A percentile compares a stretch with the other conserved stretches of the same genome.
These are phyloP conservation scores for Pythium biforme DNA, from an alignment of 352 stramenopile genomes.

Conservation along the genomic window DNA sequence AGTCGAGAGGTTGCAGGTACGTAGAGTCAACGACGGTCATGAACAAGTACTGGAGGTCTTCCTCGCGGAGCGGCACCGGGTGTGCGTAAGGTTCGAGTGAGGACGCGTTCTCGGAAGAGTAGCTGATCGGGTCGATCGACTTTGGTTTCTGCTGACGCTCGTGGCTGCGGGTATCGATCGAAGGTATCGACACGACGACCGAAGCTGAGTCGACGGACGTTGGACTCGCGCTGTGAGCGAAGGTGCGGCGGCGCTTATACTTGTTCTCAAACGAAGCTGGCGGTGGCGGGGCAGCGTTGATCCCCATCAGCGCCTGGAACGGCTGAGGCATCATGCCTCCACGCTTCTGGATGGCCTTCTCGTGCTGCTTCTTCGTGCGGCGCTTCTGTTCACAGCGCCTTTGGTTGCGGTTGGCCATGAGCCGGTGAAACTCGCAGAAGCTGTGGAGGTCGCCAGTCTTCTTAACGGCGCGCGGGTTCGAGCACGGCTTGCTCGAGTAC, in stretches of 20 bases:
- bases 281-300: background rate
- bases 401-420: constrained; percentile 29
- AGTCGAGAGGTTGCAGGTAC: background rate
- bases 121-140: background rate
- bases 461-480: constrained; percentile 18
- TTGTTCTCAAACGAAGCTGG: background rate
- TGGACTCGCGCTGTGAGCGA: background rate
- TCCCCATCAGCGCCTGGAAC: background rate
- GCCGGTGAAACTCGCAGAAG: constrained; percentile 28
- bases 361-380: constrained; percentile 14
- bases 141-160: background rate
- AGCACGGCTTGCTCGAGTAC: constrained; percentile 28
- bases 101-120: background rate
- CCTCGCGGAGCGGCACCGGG: constrained; percentile 17
- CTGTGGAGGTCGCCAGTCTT: constrained; percentile 25
- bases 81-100: constrained; percentile 16
- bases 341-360: constrained; percentile 10
- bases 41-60: constrained; percentile 23
- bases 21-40: constrained; percentile 21
- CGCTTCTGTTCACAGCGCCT: constrained; percentile 22
- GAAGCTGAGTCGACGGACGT: background rate
- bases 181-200: background rate
- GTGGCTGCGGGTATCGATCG: background rate
- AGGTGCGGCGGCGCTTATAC: background rate
- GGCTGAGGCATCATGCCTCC: constrained; percentile 4